Conservation (phyloP, 371 early-diverging fungal species). For the Mucor irregularis region DNA sequence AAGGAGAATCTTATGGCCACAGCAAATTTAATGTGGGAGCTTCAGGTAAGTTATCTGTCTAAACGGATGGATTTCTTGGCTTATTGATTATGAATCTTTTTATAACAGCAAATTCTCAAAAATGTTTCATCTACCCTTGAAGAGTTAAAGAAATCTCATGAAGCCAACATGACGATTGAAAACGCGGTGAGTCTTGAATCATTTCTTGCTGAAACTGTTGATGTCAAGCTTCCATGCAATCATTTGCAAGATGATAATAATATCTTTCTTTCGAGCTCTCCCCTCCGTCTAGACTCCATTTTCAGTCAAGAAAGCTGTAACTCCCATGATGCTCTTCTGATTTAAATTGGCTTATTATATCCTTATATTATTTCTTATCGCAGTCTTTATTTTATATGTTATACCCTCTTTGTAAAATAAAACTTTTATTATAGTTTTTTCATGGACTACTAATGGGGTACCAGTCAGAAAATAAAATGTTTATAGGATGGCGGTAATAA, state of each 20-base stretch:
- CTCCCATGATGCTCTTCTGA: too few relatives aligned
- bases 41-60: too few relatives aligned
- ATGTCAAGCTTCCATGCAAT: neutral
- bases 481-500: too few relatives aligned
- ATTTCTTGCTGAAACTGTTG: neutral
- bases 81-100: neutral
- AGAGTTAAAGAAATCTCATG: neutral
- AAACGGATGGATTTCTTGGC: too few relatives aligned
- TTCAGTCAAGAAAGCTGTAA: too few relatives aligned
- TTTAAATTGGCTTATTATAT: too few relatives aligned
- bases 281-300: neutral
- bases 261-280: constrained; percentile 2
- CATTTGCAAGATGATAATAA: neutral
- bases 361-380: too few relatives aligned
- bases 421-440: too few relatives aligned
- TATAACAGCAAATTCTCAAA: neutral
- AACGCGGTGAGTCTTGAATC: neutral
- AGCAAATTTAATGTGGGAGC: constrained; percentile 3
- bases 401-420: too few relatives aligned
- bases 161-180: neutral
- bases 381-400: too few relatives aligned
- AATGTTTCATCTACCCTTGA: neutral
- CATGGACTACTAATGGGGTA: too few relatives aligned
- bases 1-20: neutral
- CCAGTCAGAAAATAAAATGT: too few relatives aligned